Conservation (phyloP, 2,329 filamentous ascomycete species). For the Graphilbum fragrans region DNA sequence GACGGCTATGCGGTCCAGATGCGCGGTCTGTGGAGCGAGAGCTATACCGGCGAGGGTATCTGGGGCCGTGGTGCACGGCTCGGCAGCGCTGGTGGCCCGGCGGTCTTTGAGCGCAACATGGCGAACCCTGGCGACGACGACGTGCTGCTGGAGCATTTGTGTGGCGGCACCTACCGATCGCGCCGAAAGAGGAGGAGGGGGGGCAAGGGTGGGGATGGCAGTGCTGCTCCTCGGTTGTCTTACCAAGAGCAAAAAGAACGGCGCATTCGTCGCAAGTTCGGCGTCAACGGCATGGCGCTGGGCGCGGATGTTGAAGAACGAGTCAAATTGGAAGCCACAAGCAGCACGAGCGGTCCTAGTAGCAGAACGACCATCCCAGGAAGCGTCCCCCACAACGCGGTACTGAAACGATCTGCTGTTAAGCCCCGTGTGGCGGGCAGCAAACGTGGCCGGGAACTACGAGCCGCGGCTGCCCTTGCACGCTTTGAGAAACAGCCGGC, state of each 20-base stretch:
- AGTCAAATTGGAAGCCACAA: conserved; percentile 42
- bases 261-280: conserved; percentile 66
- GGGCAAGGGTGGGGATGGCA: conserved; percentile 19
- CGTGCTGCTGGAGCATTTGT: conserved; percentile 55
- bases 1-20: conserved; percentile 63
- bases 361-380: conserved; percentile 1
- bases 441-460: conserved; percentile 59
- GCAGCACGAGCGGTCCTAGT: background rate
- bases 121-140: conserved; percentile 28
- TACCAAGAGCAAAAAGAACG: conserved; percentile 65
- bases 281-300: conserved; percentile 53
- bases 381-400: background rate
- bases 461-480: conserved; percentile 65
- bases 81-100: conserved; percentile 34
- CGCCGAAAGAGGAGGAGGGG: conserved; percentile 25
- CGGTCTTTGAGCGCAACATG: conserved; percentile 29
- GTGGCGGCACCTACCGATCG: conserved; percentile 66
- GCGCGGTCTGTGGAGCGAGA: conserved; percentile 54
- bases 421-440: conserved; percentile 67
- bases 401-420: conserved; percentile 37
- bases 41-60: conserved; percentile 70
- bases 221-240: conserved; percentile 33
- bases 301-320: conserved; percentile 58
- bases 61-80: conserved; percentile 65
- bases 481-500: conserved; percentile 53